phyloP scores from a whole-genome alignment of 1,284 basidiomycete genomes.

The Schizopora paradoxa region DNA sequence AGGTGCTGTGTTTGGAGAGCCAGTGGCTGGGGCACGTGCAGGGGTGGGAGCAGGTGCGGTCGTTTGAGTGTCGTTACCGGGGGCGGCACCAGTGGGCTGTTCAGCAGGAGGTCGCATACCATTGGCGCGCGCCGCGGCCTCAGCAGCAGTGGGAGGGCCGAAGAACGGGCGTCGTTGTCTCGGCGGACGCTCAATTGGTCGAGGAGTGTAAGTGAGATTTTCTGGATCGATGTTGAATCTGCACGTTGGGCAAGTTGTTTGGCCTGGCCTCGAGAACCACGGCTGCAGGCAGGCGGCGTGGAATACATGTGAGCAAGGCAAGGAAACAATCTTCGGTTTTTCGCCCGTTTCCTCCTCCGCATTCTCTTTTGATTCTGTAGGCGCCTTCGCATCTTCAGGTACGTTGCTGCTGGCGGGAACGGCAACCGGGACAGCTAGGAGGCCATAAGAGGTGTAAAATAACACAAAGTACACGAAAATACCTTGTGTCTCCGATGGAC shows the following conservation, averaged over 20 bases:
- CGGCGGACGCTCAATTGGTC: slow-evolving; percentile 3
- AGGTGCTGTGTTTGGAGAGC: too few species aligned
- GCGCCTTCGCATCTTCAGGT: not conserved
- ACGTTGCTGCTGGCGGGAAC: slow-evolving; percentile 9
- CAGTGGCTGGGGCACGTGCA: too few species aligned
- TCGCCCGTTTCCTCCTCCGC: slow-evolving; percentile 4
- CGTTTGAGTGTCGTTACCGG: not conserved
- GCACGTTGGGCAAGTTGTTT: slow-evolving; percentile 77
- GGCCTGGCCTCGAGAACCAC: slow-evolving; percentile 70
- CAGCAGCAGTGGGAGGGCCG: not conserved
- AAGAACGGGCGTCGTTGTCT: not conserved
- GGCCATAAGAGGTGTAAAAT: too few species aligned
- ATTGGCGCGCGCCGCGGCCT: not conserved
- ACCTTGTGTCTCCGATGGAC: too few species aligned
- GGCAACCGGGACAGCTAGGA: slow-evolving; percentile 15
- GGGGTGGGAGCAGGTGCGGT: too few species aligned
- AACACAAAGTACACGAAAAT: too few species aligned
- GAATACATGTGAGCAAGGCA: slow-evolving; percentile 76
- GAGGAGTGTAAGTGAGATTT: slow-evolving; percentile 49
- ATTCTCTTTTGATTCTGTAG: slow-evolving; percentile 25
- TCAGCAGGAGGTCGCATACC: not conserved
- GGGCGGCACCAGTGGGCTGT: not conserved
- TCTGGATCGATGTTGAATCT: slow-evolving; percentile 76
- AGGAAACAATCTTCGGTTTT: slow-evolving; percentile 44
- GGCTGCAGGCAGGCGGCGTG: slow-evolving; percentile 70